Evolutionary conservation across 208 protist genomes (phyloP).

Genomic region (Tritrichomonas musculus): DNA sequence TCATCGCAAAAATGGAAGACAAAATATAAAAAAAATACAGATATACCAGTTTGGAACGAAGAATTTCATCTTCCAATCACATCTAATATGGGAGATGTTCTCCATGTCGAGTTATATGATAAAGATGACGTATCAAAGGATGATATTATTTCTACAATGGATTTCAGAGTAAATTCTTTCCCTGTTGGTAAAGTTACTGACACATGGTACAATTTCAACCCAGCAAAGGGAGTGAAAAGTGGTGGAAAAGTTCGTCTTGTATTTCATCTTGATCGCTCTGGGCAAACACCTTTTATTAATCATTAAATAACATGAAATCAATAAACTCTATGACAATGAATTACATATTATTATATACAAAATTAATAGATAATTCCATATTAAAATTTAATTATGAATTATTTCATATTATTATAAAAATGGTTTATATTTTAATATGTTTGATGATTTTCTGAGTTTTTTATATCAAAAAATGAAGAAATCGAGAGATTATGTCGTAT

Average conservation of each 20-base stretch:
- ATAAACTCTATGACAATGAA: too few species aligned
- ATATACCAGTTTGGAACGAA: slow-evolving; percentile 8
- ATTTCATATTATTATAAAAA: too few species aligned
- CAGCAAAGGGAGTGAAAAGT: not conserved
- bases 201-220: not conserved
- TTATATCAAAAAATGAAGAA: too few species aligned
- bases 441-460: too few species aligned
- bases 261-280: not conserved
- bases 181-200: not conserved
- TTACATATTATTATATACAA: too few species aligned
- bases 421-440: too few species aligned
- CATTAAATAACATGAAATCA: too few species aligned
- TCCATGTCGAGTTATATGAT: not conserved
- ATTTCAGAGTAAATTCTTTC: not conserved
- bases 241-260: not conserved
- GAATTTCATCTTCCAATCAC: not conserved
- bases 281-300: not conserved
- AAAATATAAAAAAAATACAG: not conserved
- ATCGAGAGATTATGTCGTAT: too few species aligned
- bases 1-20: too few species aligned
- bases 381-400: too few species aligned
- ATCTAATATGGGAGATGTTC: not conserved
- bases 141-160: not conserved
- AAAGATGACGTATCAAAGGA: too few species aligned
- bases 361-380: too few species aligned